Evolutionary conservation across 83 land plant genomes (phyloP), one percentile per base, ranked within the genome.

Genomic region (Picea mariana): DNA sequence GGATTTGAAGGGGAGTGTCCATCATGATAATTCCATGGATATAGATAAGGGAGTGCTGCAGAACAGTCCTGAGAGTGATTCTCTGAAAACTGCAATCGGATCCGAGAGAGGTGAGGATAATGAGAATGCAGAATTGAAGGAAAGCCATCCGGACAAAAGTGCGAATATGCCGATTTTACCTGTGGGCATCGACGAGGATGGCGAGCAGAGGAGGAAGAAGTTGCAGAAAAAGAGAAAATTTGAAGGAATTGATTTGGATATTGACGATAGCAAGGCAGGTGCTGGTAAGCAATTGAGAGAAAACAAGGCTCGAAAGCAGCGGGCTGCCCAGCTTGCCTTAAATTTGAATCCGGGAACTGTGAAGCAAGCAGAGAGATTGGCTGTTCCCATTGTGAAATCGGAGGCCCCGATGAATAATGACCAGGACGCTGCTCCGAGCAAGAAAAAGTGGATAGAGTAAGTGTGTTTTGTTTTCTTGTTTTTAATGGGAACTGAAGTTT

Each of bases 381-480:
- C 78, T 76, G 78, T 62, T 55, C 27, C 78, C 15, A 60, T 40
- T 76, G 18, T 26, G 7, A 76, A 76, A 55, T 55, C 78, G 27
- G 60, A 24, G 62, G 8, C 62, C 34, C 62, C 34, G 24, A 38
- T 24, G 78, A 76, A 58, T 58, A 58, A 58, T 24, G 62, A 76
- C 26, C 62, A 76, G 18, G n/a, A 38, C 40, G 49, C 75, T 40
- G 49, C 75, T 40, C 42, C 75, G n/a, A 71, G 42, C 21, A 76
- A 76, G 61, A 76, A 55, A 60, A 76, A 55, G 38, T 76, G 78
- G 78, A 76, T 24, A 21, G 78, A 76, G 78, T 76, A 76, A 76
- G 78, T 76, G 24, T 75, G 13, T 44, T 12, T 11, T 20, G 16
- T 73, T 73, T 44, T 21, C 6, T 75, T n/a, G 12, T 21, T 73